A percentile compares a stretch with the other conserved stretches of the same genome.
These are phyloP conservation scores for Magnusiomyces tetraspermus DNA, from an alignment of 1,139 yeast species.

Conservation along the genomic window DNA sequence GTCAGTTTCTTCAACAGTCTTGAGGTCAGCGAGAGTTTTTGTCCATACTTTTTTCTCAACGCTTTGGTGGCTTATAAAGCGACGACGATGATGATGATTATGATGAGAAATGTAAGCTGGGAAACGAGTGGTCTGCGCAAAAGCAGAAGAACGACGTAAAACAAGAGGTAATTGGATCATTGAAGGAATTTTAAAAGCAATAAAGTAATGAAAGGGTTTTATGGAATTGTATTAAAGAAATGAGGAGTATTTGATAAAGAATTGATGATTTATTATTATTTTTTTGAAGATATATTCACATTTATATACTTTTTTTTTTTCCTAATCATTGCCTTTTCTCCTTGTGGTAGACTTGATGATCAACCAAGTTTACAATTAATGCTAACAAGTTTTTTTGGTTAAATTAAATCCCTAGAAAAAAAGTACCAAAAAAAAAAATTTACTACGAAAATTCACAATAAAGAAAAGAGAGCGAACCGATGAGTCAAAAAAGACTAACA, in stretches of 20 bases:
- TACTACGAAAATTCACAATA: too few species aligned
- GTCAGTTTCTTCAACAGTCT: neutral
- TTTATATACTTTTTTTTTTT: too few species aligned
- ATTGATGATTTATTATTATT: neutral
- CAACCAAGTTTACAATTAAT: too few species aligned
- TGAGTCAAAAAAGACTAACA: too few species aligned
- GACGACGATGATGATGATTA: too few species aligned
- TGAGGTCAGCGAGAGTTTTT: conserved; percentile 9
- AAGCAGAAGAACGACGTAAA: neutral
- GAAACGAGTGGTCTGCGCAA: neutral
- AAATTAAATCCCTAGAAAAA: too few species aligned
- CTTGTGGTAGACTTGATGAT: too few species aligned
- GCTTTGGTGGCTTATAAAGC: neutral
- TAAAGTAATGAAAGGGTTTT: neutral
- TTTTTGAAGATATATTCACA: too few species aligned
- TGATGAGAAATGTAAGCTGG: neutral
- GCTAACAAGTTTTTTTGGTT: too few species aligned
- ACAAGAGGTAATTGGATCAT: neutral
- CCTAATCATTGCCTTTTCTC: too few species aligned
- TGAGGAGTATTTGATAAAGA: neutral
- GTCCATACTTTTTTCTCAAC: conserved; percentile 7
- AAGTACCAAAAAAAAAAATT: too few species aligned
- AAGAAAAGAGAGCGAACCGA: too few species aligned
- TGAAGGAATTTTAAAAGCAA: neutral
- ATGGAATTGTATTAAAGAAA: neutral